Evolutionary conservation across 805 yeast species (phyloP).

Genomic region (Nakazawaea ishiwadae): DNA sequence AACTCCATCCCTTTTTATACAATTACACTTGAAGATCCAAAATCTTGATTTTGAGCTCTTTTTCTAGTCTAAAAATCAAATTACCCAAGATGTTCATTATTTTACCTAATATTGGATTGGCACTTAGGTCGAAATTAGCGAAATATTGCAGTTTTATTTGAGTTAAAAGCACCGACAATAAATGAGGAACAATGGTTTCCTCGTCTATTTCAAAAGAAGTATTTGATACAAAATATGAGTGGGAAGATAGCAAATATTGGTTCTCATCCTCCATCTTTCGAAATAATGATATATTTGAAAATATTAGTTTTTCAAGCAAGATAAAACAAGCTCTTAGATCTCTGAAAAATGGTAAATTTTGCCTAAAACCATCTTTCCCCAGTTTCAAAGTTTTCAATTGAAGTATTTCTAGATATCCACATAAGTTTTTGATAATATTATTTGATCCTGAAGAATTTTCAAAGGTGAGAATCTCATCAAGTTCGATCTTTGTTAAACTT

Average conservation of each 20-base stretch:
- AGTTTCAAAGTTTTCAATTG: neutral
- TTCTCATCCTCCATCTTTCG: neutral
- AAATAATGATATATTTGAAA: neutral
- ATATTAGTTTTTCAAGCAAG: slow-evolving; percentile 1
- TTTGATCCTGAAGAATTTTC: no score
- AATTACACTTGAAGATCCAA: neutral
- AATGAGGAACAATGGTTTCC: slow-evolving; percentile 4
- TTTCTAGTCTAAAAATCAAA: slow-evolving; percentile 2
- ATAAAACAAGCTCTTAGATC: neutral
- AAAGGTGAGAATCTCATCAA: neutral
- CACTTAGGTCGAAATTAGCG: neutral
- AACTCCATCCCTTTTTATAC: no score
- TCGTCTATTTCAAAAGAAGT: neutral
- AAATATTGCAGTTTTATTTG: slow-evolving; percentile 1
- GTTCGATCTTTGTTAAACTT: no score
- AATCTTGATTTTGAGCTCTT: slow-evolving; percentile 1
- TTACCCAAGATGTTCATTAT: slow-evolving; percentile 1
- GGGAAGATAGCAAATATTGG: no score
- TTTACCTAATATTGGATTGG: slow-evolving; percentile 6
- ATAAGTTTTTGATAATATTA: no score
- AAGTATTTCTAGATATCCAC: neutral
- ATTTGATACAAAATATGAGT: no score
- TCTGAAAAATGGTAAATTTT: slow-evolving; percentile 1
- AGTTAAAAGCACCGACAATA: neutral
- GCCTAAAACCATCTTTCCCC: neutral